phyloP scores from a whole-genome alignment of 768 basidiomycete species.

The Pilatotrama ljubarskyi region DNA sequence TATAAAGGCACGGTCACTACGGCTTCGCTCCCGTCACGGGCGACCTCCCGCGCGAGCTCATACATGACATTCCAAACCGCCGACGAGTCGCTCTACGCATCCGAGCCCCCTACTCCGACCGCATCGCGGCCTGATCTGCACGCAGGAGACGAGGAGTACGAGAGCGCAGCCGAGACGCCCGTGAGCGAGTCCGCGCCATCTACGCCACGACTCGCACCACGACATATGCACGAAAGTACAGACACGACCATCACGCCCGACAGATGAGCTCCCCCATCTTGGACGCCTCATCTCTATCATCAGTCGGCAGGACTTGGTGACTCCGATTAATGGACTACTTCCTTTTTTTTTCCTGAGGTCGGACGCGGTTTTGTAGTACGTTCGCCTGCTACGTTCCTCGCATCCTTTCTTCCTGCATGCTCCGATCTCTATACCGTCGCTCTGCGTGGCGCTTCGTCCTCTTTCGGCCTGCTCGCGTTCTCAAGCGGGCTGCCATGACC shows the following conservation, averaged over 20 bases:
- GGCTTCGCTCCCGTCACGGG: slow-evolving; percentile 12
- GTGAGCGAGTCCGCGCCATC: slow-evolving; percentile 9
- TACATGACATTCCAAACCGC: slow-evolving; percentile 29
- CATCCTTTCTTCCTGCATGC: background rate
- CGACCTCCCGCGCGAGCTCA: slow-evolving; percentile 30
- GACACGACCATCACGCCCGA: slow-evolving; percentile 21
- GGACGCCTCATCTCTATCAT: background rate
- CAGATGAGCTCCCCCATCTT: background rate
- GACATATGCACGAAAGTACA: slow-evolving; percentile 18
- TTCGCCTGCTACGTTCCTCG: background rate
- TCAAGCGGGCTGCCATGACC: background rate
- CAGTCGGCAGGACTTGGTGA: slow-evolving; percentile 1
- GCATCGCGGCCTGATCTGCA: slow-evolving; percentile 6
- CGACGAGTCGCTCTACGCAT: slow-evolving; percentile 19
- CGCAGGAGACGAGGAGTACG: slow-evolving; percentile 13
- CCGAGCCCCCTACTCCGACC: slow-evolving; percentile 10
- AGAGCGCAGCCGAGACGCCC: slow-evolving; percentile 13
- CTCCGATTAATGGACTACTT: slow-evolving; percentile 1
- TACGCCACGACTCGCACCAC: slow-evolving; percentile 15
- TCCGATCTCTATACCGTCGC: background rate
- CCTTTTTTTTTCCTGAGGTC: background rate
- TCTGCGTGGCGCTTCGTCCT: background rate
- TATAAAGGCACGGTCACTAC: slow-evolving; percentile 9
- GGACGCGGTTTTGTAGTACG: background rate
- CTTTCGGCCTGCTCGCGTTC: background rate